phyloP scores from a whole-genome alignment of 495 filamentous ascomycete species.

The Antarctomyces pellizariae region DNA sequence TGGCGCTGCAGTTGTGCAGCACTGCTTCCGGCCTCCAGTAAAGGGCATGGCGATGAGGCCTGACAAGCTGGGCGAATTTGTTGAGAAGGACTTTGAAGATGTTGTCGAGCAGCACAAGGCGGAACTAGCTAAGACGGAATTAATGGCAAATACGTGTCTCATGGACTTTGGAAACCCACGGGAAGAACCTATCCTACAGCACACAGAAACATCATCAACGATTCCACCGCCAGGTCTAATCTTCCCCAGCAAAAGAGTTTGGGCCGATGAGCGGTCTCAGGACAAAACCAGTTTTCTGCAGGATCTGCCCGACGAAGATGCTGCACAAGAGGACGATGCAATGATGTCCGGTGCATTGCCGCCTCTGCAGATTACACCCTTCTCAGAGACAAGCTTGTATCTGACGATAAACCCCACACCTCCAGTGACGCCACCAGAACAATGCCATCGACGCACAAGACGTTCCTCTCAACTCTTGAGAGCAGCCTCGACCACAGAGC shows the following conservation, averaged over 20 bases:
- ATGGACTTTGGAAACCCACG: slow-evolving; percentile 14
- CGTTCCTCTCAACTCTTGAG: slow-evolving; percentile 26
- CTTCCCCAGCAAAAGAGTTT: too few relatives aligned
- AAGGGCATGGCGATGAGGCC: slow-evolving; percentile 30
- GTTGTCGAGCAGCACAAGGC: slow-evolving; percentile 32
- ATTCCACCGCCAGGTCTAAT: too few relatives aligned
- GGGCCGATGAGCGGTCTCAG: too few relatives aligned
- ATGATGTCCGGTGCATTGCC: slow-evolving; percentile 26
- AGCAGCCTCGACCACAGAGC: slow-evolving; percentile 8
- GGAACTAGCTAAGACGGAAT: too few relatives aligned
- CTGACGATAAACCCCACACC: slow-evolving; percentile 29
- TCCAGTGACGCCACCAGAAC: slow-evolving; percentile 26
- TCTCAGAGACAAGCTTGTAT: too few relatives aligned
- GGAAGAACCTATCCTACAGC: background rate
- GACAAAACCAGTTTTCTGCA: too few relatives aligned
- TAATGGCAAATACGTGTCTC: too few relatives aligned
- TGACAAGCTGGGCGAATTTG: slow-evolving; percentile 59
- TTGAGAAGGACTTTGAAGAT: slow-evolving; percentile 46
- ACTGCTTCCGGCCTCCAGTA: slow-evolving; percentile 21
- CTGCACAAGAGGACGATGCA: background rate
- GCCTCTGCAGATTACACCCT: too few relatives aligned
- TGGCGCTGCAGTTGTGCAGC: slow-evolving; percentile 28
- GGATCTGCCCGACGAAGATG: too few relatives aligned
- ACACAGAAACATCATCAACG: too few relatives aligned
- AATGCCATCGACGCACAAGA: slow-evolving; percentile 18